Evolutionary conservation across 495 filamentous ascomycete genomes (phyloP).

Genomic region (Darksidea phi): DNA sequence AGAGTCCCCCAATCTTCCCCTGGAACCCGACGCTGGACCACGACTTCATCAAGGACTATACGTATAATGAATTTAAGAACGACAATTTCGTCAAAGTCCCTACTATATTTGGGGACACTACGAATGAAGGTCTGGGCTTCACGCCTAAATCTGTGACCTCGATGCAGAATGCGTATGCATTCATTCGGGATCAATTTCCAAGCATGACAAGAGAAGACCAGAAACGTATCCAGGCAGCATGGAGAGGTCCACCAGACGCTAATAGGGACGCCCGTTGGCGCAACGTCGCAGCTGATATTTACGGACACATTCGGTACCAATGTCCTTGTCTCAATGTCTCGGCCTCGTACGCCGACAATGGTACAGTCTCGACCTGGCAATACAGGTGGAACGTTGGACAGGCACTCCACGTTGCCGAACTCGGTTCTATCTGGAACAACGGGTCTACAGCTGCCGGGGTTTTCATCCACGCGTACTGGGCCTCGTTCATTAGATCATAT

Average conservation of each 20-base stretch:
- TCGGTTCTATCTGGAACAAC: conserved; percentile 26
- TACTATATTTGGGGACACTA: conserved; percentile 67
- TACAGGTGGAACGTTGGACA: conserved; percentile 64
- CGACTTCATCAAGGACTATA: conserved; percentile 59
- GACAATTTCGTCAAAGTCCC: conserved; percentile 68
- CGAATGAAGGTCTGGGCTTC: conserved; percentile 69
- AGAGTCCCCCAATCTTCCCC: conserved; percentile 22
- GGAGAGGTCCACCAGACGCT: conserved; percentile 38
- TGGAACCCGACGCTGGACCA: conserved; percentile 47
- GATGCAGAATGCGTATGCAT: conserved; percentile 52
- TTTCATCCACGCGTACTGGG: conserved; percentile 66
- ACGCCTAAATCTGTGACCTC: conserved; percentile 51
- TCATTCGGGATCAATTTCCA: conserved; percentile 64
- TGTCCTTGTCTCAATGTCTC: conserved; percentile 56
- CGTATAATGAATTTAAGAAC: conserved; percentile 56
- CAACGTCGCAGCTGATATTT: conserved; percentile 57
- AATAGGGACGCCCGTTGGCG: conserved; percentile 18
- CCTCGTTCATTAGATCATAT: conserved; percentile 63
- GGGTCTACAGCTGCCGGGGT: conserved; percentile 54
- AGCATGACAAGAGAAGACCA: conserved; percentile 55
- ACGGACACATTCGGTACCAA: conserved; percentile 73
- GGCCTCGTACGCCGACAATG: conserved; percentile 14
- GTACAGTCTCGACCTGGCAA: conserved; percentile 36
- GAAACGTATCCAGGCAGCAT: conserved; percentile 55
- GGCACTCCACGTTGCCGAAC: conserved; percentile 26